Conservation (phyloP, 441 rosid genomes). For the Euphorbia schlechtendalii region DNA sequence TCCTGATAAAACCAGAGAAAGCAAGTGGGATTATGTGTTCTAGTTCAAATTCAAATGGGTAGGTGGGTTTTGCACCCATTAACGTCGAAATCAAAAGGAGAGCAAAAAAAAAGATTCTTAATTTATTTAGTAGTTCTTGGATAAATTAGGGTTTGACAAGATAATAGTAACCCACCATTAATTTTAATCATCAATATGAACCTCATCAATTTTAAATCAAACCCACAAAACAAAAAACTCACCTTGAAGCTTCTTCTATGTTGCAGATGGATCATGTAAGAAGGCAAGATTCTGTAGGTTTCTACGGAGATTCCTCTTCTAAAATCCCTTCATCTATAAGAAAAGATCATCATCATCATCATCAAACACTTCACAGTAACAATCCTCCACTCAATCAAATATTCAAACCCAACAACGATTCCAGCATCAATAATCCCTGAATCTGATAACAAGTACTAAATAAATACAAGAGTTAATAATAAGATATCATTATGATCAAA, state of each 20-base stretch:
- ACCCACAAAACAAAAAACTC: too few relatives aligned
- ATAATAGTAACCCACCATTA: slow-evolving; percentile 1
- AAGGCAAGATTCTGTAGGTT: slow-evolving; percentile 34
- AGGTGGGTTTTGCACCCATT: slow-evolving; percentile 36
- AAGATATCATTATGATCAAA: slow-evolving; percentile 7
- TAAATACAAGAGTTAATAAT: slow-evolving; percentile 18
- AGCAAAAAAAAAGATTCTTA: not conserved
- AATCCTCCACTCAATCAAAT: too few relatives aligned
- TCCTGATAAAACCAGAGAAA: slow-evolving; percentile 39
- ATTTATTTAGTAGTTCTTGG: not conserved
- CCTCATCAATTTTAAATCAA: not conserved
- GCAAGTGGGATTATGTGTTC: slow-evolving; percentile 10
- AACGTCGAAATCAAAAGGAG: slow-evolving; percentile 33
- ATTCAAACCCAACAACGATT: too few relatives aligned
- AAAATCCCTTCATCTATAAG: too few relatives aligned
- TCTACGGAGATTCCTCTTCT: slow-evolving; percentile 25
- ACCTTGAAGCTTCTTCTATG: too few relatives aligned
- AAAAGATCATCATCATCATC: too few relatives aligned
- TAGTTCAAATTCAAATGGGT: slow-evolving; percentile 21
- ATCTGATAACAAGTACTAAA: slow-evolving; percentile 18
- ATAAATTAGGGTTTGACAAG: slow-evolving; percentile 25
- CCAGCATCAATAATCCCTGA: slow-evolving; percentile 91
- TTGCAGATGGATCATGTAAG: slow-evolving; percentile 30
- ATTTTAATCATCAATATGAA: not conserved
- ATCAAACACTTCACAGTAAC: too few relatives aligned